These are phyloP conservation scores for Ambrosiella beaveri DNA, from an alignment of 2,329 filamentous ascomycete species.

Conservation along the genomic window DNA sequence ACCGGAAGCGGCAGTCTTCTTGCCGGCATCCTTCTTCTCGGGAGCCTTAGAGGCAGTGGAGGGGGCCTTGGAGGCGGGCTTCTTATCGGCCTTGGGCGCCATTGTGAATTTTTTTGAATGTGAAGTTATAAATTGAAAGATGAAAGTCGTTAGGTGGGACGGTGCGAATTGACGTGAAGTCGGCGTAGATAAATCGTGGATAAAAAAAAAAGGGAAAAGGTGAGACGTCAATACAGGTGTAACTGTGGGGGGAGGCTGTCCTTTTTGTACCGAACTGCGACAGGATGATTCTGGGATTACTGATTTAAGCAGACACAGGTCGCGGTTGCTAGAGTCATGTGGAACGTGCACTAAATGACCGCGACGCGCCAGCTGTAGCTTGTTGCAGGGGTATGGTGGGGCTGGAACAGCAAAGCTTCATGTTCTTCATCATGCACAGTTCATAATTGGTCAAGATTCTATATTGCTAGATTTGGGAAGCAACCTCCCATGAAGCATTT, in stretches of 20 bases:
- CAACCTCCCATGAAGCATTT: neutral
- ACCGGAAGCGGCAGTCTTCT: slow-evolving; percentile 92
- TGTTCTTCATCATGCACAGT: too few relatives aligned
- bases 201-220: slow-evolving; percentile 26
- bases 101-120: slow-evolving; percentile 41
- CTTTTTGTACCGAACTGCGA: slow-evolving; percentile 45
- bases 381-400: slow-evolving; percentile 10
- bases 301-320: slow-evolving; percentile 28
- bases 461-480: slow-evolving; percentile 10
- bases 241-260: slow-evolving; percentile 30
- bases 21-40: slow-evolving; percentile 99
- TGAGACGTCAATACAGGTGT: slow-evolving; percentile 20
- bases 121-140: slow-evolving; percentile 13
- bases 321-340: slow-evolving; percentile 9
- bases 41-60: slow-evolving; percentile 49
- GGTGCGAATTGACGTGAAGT: slow-evolving; percentile 13
- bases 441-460: neutral
- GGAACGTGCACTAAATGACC: slow-evolving; percentile 10
- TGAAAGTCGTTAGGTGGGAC: neutral
- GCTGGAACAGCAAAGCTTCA: neutral
- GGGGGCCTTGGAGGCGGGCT: slow-evolving; percentile 97
- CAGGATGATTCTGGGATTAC: slow-evolving; percentile 25
- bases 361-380: slow-evolving; percentile 10
- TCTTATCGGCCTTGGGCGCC: slow-evolving; percentile 95
- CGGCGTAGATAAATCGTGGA: slow-evolving; percentile 13